These are phyloP conservation scores for Tolypocladium amazonense DNA, from an alignment of 2,329 filamentous ascomycete species.

Conservation along the genomic window DNA sequence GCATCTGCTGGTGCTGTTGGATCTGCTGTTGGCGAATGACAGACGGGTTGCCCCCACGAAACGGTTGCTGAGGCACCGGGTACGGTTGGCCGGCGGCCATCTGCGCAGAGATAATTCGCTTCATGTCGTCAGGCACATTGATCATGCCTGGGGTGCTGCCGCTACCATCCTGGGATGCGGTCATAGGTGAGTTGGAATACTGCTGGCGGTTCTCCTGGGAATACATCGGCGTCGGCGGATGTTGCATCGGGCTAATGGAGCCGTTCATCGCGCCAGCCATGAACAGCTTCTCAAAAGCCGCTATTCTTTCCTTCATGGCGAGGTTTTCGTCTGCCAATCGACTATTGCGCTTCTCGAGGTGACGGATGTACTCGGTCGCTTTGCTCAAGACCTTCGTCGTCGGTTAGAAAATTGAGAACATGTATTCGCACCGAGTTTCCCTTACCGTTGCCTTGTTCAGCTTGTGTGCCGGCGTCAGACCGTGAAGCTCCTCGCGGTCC, in stretches of 20 bases:
- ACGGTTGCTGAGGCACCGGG: constrained; percentile 35
- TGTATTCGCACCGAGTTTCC: background rate
- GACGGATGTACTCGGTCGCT: constrained; percentile 90
- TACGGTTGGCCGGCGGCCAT: constrained; percentile 45
- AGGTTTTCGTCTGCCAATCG: constrained; percentile 72
- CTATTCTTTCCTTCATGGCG: constrained; percentile 66
- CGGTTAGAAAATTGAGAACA: background rate
- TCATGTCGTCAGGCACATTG: constrained; percentile 55
- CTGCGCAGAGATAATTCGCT: constrained; percentile 48
- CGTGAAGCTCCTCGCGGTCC: constrained; percentile 65
- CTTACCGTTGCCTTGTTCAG: constrained; percentile 88
- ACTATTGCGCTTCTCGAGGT: constrained; percentile 84
- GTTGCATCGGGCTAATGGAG: constrained; percentile 42
- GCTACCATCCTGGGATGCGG: constrained; percentile 25
- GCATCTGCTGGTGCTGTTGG: constrained; percentile 39
- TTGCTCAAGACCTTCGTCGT: constrained; percentile 65
- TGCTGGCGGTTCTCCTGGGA: constrained; percentile 28
- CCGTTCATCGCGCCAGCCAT: constrained; percentile 63
- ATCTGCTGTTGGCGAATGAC: constrained; percentile 46
- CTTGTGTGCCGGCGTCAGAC: constrained; percentile 80
- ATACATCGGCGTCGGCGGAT: constrained; percentile 43
- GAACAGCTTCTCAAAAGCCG: constrained; percentile 69
- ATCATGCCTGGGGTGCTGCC: constrained; percentile 48
- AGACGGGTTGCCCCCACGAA: constrained; percentile 29
- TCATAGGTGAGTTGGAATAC: constrained; percentile 34